phyloP scores from a whole-genome alignment of 306 rosid species.

The Trichosanthes truncata region DNA sequence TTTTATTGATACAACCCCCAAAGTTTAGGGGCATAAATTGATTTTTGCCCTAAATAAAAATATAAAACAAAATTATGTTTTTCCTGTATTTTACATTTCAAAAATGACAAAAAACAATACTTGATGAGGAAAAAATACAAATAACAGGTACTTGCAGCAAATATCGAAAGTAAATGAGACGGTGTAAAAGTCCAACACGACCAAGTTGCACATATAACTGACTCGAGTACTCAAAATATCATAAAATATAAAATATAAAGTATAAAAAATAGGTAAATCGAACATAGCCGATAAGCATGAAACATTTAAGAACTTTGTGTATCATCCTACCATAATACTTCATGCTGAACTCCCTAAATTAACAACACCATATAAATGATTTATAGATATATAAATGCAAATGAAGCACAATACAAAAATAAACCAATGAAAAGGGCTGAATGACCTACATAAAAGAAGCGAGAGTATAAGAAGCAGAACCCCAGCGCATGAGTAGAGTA shows the following conservation, averaged over 20 bases:
- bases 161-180: neutral
- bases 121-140: neutral
- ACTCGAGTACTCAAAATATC: neutral
- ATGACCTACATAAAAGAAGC: constrained; percentile 69
- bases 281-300: neutral
- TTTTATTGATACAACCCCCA: too few relatives aligned
- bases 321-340: neutral
- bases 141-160: neutral
- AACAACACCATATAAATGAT: neutral
- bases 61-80: neutral
- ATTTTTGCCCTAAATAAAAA: neutral
- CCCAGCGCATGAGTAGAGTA: constrained; percentile 93
- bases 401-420: neutral
- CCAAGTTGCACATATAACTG: neutral
- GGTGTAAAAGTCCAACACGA: neutral
- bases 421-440: constrained; percentile 1
- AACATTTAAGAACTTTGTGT: neutral
- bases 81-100: neutral
- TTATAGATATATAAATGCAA: neutral
- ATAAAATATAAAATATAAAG: neutral
- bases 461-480: constrained; percentile 75
- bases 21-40: too few relatives aligned
- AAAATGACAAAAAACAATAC: neutral
- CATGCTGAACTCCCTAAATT: neutral
- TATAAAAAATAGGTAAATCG: neutral